Percentiles rank a stretch among this genome's conserved stretches.
Evolutionary conservation across 2,329 filamentous ascomycete genomes (phyloP).

Genomic region (Tolypocladium tropicale): DNA sequence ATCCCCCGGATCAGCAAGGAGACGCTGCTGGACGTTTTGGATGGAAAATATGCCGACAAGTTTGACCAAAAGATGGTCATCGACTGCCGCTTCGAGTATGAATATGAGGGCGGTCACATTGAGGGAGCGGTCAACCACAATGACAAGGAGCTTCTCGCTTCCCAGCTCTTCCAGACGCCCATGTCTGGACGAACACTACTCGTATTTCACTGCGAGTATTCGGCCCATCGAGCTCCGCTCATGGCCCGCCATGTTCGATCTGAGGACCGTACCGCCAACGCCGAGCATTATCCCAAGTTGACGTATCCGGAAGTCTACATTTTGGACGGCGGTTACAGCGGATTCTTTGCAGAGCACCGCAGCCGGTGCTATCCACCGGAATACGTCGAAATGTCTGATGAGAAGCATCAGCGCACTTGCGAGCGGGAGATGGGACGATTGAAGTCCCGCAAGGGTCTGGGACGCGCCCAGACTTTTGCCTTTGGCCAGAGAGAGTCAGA

Average conservation of each 20-base stretch:
- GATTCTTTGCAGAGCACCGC: conserved; percentile 74
- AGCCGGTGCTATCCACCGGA: conserved; percentile 83
- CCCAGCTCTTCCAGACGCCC: conserved; percentile 62
- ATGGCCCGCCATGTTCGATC: conserved; percentile 93
- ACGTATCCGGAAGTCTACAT: conserved; percentile 98
- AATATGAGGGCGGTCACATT: conserved; percentile 95
- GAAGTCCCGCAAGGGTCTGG: conserved; percentile 77
- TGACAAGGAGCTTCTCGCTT: conserved; percentile 80
- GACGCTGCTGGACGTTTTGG: conserved; percentile 77
- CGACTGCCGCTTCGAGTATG: conserved; percentile 97
- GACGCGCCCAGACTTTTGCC: conserved; percentile 86
- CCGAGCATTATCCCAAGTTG: conserved; percentile 74
- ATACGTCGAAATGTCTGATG: conserved; percentile 92
- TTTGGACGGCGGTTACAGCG: conserved; percentile 89
- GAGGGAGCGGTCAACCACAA: conserved; percentile 91
- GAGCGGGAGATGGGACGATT: conserved; percentile 92
- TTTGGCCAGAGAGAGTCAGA: conserved; percentile 65
- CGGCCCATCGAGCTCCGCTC: conserved; percentile 86
- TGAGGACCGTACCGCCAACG: conserved; percentile 77
- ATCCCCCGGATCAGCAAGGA: conserved; percentile 77
- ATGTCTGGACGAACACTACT: conserved; percentile 66
- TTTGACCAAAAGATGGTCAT: conserved; percentile 81
- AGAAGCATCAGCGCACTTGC: conserved; percentile 84
- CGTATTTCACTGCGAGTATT: conserved; percentile 97
- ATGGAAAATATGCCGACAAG: conserved; percentile 66